Percentiles rank a stretch among this genome's conserved stretches.
Conservation (phyloP, 192 early-diverging fungal genomes). For the Backusella macrospora region DNA sequence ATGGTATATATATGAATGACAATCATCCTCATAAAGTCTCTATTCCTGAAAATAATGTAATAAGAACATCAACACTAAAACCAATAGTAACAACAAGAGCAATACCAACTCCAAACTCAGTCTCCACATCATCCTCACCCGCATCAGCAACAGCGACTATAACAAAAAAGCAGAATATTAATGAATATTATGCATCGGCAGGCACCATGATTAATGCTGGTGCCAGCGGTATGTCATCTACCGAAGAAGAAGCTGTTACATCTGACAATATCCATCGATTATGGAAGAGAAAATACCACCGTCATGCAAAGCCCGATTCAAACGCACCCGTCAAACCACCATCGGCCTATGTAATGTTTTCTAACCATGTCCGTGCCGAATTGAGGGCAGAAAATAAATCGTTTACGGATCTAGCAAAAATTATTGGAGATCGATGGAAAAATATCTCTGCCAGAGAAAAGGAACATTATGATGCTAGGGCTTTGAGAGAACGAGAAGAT, state of each 20-base stretch:
- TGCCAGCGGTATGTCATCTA: conserved; percentile 36
- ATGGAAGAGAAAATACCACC: conserved; percentile 47
- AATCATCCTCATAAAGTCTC: background rate
- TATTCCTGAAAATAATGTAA: background rate
- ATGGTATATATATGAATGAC: too few species aligned
- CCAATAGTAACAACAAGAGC: background rate
- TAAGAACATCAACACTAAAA: background rate
- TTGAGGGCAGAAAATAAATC: conserved; percentile 40
- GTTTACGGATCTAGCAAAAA: conserved; percentile 49
- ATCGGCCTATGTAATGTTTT: conserved; percentile 54
- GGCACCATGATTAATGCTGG: conserved; percentile 9
- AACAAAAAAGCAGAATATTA: background rate
- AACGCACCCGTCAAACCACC: conserved; percentile 50
- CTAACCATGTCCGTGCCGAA: conserved; percentile 48
- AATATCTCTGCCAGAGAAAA: conserved; percentile 35
- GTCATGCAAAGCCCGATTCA: conserved; percentile 51
- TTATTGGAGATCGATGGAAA: conserved; percentile 54
- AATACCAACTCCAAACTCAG: background rate
- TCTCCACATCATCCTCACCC: background rate
- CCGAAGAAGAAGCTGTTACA: conserved; percentile 35
- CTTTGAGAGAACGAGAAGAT: conserved; percentile 33
- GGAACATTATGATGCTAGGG: conserved; percentile 37
- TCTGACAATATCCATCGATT: conserved; percentile 21
- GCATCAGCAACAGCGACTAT: background rate
- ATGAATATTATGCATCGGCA: conserved; percentile 21